Percentiles rank a stretch among this genome's conserved stretches.
phyloP scores from a whole-genome alignment of 2,329 filamentous ascomycete species.

The Volutella citrinella region DNA sequence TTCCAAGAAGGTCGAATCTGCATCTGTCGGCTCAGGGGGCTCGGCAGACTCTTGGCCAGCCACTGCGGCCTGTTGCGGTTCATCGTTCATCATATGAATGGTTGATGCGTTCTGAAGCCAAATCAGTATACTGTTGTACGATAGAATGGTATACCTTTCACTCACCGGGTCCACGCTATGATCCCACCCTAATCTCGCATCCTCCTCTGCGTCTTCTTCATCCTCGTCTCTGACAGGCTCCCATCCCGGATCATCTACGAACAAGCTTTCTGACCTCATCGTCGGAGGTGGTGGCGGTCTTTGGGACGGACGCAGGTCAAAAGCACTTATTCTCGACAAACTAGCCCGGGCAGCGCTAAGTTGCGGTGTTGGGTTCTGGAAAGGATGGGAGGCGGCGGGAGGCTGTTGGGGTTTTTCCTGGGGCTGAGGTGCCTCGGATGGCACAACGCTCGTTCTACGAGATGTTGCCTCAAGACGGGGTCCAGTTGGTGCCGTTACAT shows the following conservation, averaged over 20 bases:
- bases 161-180: constrained; percentile 61
- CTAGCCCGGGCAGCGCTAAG: constrained; percentile 32
- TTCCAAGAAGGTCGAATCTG: constrained; percentile 46
- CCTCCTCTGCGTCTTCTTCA: constrained; percentile 62
- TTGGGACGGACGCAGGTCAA: constrained; percentile 52
- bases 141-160: too few species aligned
- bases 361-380: constrained; percentile 31
- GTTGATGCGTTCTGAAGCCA: constrained; percentile 42
- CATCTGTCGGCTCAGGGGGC: constrained; percentile 19
- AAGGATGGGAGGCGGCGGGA: constrained; percentile 24
- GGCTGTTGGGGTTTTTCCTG: constrained; percentile 17
- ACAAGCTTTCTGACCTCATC: constrained; percentile 64
- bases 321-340: constrained; percentile 33
- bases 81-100: constrained; percentile 34
- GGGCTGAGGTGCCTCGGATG: constrained; percentile 28
- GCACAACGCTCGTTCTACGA: constrained; percentile 41
- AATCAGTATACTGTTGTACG: too few species aligned
- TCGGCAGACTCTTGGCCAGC: constrained; percentile 22
- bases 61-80: constrained; percentile 24
- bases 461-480: constrained; percentile 48
- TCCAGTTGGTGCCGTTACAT: constrained; percentile 28
- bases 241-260: constrained; percentile 76
- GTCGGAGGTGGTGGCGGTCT: constrained; percentile 54
- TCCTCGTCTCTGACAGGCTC: constrained; percentile 62
- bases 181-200: constrained; percentile 72